These are phyloP conservation scores for Cichorium intybus DNA, from an alignment of 140 eudicot species.

Conservation along the genomic window DNA sequence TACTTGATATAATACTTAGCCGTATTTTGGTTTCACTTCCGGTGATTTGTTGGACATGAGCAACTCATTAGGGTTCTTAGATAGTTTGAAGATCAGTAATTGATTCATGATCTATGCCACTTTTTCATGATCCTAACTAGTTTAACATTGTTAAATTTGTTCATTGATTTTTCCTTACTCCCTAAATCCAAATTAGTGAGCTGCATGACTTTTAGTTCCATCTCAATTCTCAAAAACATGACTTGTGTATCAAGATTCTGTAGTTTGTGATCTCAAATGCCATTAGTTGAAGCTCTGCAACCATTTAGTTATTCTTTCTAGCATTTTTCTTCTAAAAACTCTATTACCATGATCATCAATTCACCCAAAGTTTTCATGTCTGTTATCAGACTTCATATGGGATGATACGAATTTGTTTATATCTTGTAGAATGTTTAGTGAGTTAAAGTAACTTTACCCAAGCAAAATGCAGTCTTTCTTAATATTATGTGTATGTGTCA, in stretches of 20 bases:
- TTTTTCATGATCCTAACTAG: background rate
- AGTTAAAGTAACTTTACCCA: slow-evolving; percentile 4
- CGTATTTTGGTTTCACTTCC: background rate
- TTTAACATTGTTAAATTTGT: background rate
- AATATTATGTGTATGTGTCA: background rate
- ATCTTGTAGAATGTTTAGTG: slow-evolving; percentile 3
- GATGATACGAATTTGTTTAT: background rate
- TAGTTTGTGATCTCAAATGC: too few relatives aligned
- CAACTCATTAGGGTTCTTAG: slow-evolving; percentile 8
- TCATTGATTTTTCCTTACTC: background rate
- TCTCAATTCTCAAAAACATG: too few relatives aligned
- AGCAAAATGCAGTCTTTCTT: background rate
- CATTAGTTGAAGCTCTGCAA: too few relatives aligned
- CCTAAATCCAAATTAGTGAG: background rate
- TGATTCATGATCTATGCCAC: background rate
- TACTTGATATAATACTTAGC: background rate
- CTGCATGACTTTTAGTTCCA: background rate
- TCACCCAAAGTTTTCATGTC: too few relatives aligned
- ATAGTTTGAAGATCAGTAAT: background rate
- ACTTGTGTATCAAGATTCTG: too few relatives aligned
- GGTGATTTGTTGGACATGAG: too few relatives aligned
- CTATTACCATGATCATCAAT: too few relatives aligned
- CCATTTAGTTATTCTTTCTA: too few relatives aligned
- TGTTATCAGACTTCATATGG: too few relatives aligned
- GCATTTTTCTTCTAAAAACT: too few relatives aligned